A percentile compares a stretch with the other conserved stretches of the same genome.
Conservation (phyloP, 2,329 filamentous ascomycete genomes). For the Aureobasidium sp. region DNA sequence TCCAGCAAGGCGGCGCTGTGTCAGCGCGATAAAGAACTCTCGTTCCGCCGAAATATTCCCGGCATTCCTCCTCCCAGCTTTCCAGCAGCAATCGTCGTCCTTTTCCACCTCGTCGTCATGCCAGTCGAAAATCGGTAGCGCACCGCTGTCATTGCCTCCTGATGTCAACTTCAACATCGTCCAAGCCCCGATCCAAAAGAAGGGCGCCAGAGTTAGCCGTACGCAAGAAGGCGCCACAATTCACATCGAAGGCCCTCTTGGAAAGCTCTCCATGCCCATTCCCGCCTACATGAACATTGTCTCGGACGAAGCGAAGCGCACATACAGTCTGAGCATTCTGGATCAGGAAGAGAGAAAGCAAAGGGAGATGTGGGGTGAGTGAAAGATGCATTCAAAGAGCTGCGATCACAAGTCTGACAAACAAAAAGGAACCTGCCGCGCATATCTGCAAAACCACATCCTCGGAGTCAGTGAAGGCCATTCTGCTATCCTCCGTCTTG, state of each 20-base stretch:
- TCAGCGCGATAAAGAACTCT: slow-evolving; percentile 25
- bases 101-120: slow-evolving; percentile 65
- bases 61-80: slow-evolving; percentile 64
- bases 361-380: slow-evolving; percentile 90
- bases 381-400: background rate
- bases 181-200: slow-evolving; percentile 50
- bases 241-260: slow-evolving; percentile 72
- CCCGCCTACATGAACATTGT: slow-evolving; percentile 68
- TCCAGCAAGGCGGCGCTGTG: slow-evolving; percentile 52
- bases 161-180: slow-evolving; percentile 68
- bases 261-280: slow-evolving; percentile 68
- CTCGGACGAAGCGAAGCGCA: slow-evolving; percentile 55
- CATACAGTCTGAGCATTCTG: slow-evolving; percentile 60
- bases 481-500: slow-evolving; percentile 81
- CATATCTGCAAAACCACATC: slow-evolving; percentile 84
- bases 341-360: slow-evolving; percentile 64
- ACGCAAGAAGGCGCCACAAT: slow-evolving; percentile 58
- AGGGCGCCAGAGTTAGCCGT: slow-evolving; percentile 51
- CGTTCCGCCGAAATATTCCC: slow-evolving; percentile 41
- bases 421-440: slow-evolving; percentile 69
- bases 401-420: slow-evolving; percentile 19
- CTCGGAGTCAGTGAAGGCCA: slow-evolving; percentile 94
- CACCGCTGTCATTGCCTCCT: slow-evolving; percentile 70
- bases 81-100: slow-evolving; percentile 45
- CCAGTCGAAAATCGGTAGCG: slow-evolving; percentile 77